phyloP scores from a whole-genome alignment of 441 rosid genomes.

The Gossypium schwendimanii region DNA sequence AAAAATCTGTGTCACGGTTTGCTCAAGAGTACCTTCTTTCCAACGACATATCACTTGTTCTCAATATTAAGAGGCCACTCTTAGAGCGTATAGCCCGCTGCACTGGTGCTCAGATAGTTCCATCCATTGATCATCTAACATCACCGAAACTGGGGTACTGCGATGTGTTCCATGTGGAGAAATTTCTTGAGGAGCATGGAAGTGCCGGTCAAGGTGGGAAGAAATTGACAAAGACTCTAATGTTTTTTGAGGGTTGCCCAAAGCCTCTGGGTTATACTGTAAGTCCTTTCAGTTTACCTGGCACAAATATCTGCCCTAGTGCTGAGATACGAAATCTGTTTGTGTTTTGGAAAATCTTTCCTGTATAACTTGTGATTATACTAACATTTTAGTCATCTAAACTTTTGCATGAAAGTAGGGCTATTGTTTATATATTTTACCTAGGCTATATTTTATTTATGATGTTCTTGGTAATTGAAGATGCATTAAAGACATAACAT shows the following conservation, averaged over 20 bases:
- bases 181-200: constrained; percentile 53
- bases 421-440: constrained; percentile 1
- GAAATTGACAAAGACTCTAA: constrained; percentile 56
- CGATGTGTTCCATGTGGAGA: constrained; percentile 58
- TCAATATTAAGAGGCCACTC: constrained; percentile 63
- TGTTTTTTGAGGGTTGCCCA: constrained; percentile 76
- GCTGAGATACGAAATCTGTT: not conserved
- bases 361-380: not conserved
- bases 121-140: constrained; percentile 63
- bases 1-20: constrained; percentile 66
- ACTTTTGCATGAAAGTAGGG: not conserved
- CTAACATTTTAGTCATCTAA: not conserved
- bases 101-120: constrained; percentile 73
- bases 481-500: not conserved
- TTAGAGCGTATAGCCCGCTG: constrained; percentile 73
- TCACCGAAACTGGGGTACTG: constrained; percentile 61
- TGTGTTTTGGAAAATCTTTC: not conserved
- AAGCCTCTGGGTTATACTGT: constrained; percentile 74
- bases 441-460: not conserved
- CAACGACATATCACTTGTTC: constrained; percentile 71
- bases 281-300: constrained; percentile 30
- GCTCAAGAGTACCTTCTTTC: constrained; percentile 73
- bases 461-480: not conserved
- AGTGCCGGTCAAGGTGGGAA: constrained; percentile 50
- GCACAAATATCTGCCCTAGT: not conserved